Base-by-base conservation (phyloP, 2,329 filamentous ascomycete genomes). In the Ophiostoma quercus region DNA sequence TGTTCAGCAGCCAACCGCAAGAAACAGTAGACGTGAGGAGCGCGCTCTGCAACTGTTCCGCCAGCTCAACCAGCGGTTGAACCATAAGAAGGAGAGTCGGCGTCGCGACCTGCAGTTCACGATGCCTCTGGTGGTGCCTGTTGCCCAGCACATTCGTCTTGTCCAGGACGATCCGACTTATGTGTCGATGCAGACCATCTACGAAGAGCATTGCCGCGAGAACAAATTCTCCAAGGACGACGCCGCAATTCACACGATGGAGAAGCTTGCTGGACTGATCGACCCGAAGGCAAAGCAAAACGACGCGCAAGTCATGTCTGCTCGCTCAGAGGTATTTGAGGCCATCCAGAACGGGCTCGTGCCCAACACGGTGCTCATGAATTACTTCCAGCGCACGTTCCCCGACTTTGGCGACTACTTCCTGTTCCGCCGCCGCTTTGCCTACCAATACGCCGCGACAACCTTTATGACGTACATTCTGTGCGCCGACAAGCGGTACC, bases 391-490 rank as follows among this genome's bases (percentile, higher is more conserved):
- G 77, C 84, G 86, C 74, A 91, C 89, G 5, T 98, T 95, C 80
- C 91, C 93, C 39, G 90, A 92, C 73, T 99, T 92, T 79, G 88
- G 91, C 65, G 94, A 97, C 76, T 97, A 98, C 84, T 99, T 94
- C 93, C 87, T 99, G 71, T 99, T 99, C 92, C 91, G 95, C 71
- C 90, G 94, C 71, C 94, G 97, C 74, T 97, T 99, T 81, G 91
- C 92, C 29, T 97, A 98, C 82, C 95, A 99, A 80, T 89, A 97
- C 72, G 94, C 95, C 25, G 88, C 94, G 1, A 85, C 98, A 73
- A 97, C 95, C 0, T 99, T 99, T 82, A 97, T 99, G 91, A 98
- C 95, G 3, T 99, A 98, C 78, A 90, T 97, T 71, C 90, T 99
- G 82, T 94, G 94, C 81, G 98, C 99, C 88, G 92, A 94, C 78